These are phyloP conservation scores for Exophiala xenobiotica DNA, from an alignment of 2,329 filamentous ascomycete genomes.

Conservation along the genomic window DNA sequence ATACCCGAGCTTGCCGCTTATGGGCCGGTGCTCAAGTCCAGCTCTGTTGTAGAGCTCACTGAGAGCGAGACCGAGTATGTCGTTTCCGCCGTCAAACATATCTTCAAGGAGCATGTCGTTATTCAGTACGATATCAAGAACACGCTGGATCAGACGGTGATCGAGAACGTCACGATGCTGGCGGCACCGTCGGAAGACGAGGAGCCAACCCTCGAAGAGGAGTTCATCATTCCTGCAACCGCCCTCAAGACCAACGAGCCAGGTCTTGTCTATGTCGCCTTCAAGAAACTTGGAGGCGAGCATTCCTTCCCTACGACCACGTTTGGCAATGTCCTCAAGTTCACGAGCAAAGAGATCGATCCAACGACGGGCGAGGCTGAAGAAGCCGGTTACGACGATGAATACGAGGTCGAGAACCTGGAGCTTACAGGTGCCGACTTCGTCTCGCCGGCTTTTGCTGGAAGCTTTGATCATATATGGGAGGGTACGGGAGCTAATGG, in stretches of 20 bases:
- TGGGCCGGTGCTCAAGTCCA: slow-evolving; percentile 89
- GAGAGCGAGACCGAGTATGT: slow-evolving; percentile 98
- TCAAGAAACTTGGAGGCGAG: slow-evolving; percentile 78
- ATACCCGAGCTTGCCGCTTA: slow-evolving; percentile 91
- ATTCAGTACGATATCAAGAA: slow-evolving; percentile 98
- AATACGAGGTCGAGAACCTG: slow-evolving; percentile 94
- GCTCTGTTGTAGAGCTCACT: slow-evolving; percentile 79
- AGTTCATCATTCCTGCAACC: slow-evolving; percentile 88
- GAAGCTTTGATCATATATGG: slow-evolving; percentile 95
- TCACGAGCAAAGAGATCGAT: slow-evolving; percentile 97
- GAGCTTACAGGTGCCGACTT: slow-evolving; percentile 91
- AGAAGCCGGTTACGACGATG: slow-evolving; percentile 89
- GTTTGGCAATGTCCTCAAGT: slow-evolving; percentile 92
- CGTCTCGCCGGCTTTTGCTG: slow-evolving; percentile 86
- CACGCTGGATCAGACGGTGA: slow-evolving; percentile 83
- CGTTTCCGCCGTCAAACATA: slow-evolving; percentile 88
- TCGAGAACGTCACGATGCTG: slow-evolving; percentile 84
- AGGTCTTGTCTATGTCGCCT: slow-evolving; percentile 91
- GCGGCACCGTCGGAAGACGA: slow-evolving; percentile 79
- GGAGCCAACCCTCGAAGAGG: slow-evolving; percentile 67
- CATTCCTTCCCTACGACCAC: slow-evolving; percentile 71
- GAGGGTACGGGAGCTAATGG: slow-evolving; percentile 86
- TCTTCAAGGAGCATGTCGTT: slow-evolving; percentile 96
- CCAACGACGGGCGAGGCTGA: slow-evolving; percentile 91
- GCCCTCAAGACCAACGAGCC: slow-evolving; percentile 81